Conservation (phyloP, 2,329 filamentous ascomycete species). For the Sporothrix protearum region DNA sequence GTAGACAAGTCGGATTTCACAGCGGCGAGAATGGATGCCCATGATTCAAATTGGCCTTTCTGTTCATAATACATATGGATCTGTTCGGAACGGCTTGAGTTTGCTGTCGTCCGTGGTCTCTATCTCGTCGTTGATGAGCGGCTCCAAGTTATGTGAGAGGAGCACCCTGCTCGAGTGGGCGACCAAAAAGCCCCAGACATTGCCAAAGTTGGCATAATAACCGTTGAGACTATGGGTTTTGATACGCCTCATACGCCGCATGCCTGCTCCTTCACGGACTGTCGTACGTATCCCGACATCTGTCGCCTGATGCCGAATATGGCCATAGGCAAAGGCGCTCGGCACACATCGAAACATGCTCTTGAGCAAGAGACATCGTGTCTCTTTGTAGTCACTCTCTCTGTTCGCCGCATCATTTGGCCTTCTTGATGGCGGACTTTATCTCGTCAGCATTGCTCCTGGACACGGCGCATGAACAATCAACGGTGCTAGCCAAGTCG, state of each 20-base stretch:
- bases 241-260: background rate
- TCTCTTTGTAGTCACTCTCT: background rate
- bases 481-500: background rate
- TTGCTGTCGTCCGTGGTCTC: background rate
- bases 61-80: background rate
- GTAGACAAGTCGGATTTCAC: background rate
- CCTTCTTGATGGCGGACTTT: constrained; percentile 23
- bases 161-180: background rate
- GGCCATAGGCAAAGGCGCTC: background rate
- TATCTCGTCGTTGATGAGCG: background rate
- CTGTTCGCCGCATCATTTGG: constrained; percentile 7
- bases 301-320: background rate
- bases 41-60: background rate
- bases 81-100: too few relatives aligned
- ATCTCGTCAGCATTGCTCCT: background rate
- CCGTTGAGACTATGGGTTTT: background rate
- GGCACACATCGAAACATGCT: background rate
- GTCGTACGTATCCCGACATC: background rate
- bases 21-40: background rate
- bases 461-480: background rate
- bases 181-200: background rate
- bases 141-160: background rate
- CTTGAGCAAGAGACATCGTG: background rate
- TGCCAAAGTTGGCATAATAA: too few relatives aligned
- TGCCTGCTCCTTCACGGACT: background rate